Evolutionary conservation across 352 stramenopile species (phyloP), one percentile per base, ranked within the genome.

Genomic region (Phytophthora pistaciae): DNA sequence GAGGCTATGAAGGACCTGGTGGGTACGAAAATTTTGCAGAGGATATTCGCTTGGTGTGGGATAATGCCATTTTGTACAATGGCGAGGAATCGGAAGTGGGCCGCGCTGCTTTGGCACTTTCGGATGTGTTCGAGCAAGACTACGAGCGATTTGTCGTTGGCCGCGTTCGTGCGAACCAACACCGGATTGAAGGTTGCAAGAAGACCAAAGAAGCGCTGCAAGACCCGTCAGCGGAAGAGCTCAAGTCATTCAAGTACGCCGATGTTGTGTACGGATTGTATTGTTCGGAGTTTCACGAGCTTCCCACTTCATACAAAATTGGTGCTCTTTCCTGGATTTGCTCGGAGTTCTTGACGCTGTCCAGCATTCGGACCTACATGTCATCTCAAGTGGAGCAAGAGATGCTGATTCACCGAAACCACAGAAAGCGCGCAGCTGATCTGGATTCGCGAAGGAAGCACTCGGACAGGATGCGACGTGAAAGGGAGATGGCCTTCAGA

Each of bases 21-120:
- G 87, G 83, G 3, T 83, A 91, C 58, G 77, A 92, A 50, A 72
- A 70, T 0, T 96, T 96, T 68, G 87, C 87, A 1, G 64, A 75
- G 10, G 90, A 96, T 64, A 81, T 95, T 50, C 87, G 87, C n/a
- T 75, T 95, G 42, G 89, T 96, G 38, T 96, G 88, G 88, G 88
- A 94, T 57, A 96, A 96, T 56, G 83, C 82, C 48, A 66, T 92
- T 27, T 61, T 87, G 5, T 96, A 93, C 70, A 96, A 96, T 65
- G 79, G 83, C 2, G 87, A 94, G 62, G 85, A 95, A 18, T 94
- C 88, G 7, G 85, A 94, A 60, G 77, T 95, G 25, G 88, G 88
- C 11, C 79, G 77, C 33, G 82, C 86, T 58, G 88, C 88, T 3
- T 59, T 89, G n/a, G 83, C 74, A 5, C 75, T 95, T 18, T 94